These are phyloP conservation scores for Huntiella abstrusa DNA, from an alignment of 2,329 filamentous ascomycete species.

Conservation along the genomic window DNA sequence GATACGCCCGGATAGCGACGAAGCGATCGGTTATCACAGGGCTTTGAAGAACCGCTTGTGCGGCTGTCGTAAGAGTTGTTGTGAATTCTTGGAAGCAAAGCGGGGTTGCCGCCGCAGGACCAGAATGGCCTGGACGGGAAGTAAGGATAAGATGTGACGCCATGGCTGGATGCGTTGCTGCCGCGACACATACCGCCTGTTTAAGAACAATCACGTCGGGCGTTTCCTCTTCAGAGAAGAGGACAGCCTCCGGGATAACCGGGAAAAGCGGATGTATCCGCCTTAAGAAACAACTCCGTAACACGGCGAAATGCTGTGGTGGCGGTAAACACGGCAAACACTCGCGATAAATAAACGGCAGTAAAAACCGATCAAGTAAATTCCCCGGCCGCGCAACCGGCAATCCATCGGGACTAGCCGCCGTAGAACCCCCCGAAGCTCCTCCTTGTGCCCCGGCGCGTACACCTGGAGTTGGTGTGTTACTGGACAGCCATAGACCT, in stretches of 20 bases:
- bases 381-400: conserved; percentile 1
- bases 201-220: conserved; percentile 26
- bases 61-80: conserved; percentile 27
- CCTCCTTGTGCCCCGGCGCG: too few relatives aligned
- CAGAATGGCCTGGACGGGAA: conserved; percentile 14
- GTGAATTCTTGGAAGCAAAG: conserved; percentile 30
- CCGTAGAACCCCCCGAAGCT: too few relatives aligned
- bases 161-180: conserved; percentile 29
- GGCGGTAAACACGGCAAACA: conserved; percentile 31
- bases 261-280: conserved; percentile 38
- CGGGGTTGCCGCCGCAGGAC: conserved; percentile 14
- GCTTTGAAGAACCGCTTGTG: conserved; percentile 31
- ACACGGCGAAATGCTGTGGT: conserved; percentile 24
- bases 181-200: conserved; percentile 36
- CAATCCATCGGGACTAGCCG: neutral
- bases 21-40: conserved; percentile 35
- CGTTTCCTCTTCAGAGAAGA: conserved; percentile 17
- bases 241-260: conserved; percentile 23
- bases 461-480: neutral
- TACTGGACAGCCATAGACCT: conserved; percentile 32
- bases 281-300: conserved; percentile 29
- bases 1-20: conserved; percentile 33
- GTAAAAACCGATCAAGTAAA: conserved; percentile 23
- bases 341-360: conserved; percentile 26
- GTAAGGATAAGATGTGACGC: conserved; percentile 25